Base-by-base conservation (phyloP, 2,329 filamentous ascomycete species). In the Paraconiothyrium brasiliense region DNA sequence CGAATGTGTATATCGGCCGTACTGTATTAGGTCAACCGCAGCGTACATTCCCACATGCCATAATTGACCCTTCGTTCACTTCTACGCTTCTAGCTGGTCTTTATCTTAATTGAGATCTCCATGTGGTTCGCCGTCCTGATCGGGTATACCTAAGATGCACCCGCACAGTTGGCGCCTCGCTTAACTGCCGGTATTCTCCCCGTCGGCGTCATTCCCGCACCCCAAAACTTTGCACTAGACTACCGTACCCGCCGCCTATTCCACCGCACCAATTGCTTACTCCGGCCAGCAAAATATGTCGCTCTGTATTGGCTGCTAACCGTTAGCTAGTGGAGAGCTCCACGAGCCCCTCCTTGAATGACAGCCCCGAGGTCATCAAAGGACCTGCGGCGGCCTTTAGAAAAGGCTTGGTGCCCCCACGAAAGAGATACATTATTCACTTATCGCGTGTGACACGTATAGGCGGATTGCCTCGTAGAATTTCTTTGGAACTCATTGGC, bases 261-360 rank as follows among this genome's bases (percentile, higher is more conserved):
- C 14, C 30, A 58, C 49, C 52, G 50, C 58, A 65, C 70, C 70
- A 71, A 68, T 68, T 57, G 64, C 54, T 56, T 59, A 50, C 48
- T 54, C 39, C 61, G 54, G 66, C 59, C 67, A 67, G 65, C 52
- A 49, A 59, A 69, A 68, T 62, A 59, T 55, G 39, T 37, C 49
- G 47, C 46, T 43, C 58, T 44, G 62, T 59, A 76, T 76, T 76
- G 73, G 73, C 65, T 71, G 46, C 56, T 51, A 27, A 49, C 58
- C 49, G 60, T 61, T 41, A 49, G 58, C 63, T 68, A 67, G 57
- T 54, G 59, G 22, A 50, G 61, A 67, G 65, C 63, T 65, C 69
- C 69, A 69, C 65, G 72, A 69, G 65, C 46, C 60, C 60, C 56
- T 58, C 57, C 48, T 59, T 47, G 46, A 37, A 32, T 16, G 20